Percentiles rank a stretch among this genome's conserved stretches.
These are phyloP conservation scores for Pseudogymnoascus sp. DNA, from an alignment of 2,329 filamentous ascomycete species.

Conservation along the genomic window DNA sequence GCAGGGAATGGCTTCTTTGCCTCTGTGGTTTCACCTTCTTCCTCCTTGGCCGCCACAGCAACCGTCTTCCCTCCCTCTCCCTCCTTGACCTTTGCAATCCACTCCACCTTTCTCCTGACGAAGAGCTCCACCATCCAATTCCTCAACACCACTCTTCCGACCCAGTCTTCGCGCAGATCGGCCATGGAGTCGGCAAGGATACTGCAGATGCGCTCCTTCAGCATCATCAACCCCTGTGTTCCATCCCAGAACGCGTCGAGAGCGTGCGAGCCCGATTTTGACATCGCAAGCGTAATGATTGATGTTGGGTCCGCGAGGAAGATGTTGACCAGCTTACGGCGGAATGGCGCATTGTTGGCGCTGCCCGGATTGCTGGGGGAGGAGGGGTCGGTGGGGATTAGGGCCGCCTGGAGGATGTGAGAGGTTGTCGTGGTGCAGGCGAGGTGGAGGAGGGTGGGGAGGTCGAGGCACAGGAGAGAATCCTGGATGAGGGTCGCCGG, in stretches of 20 bases:
- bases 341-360: constrained; percentile 48
- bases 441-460: constrained; percentile 51
- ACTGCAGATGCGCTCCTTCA: constrained; percentile 58
- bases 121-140: constrained; percentile 70
- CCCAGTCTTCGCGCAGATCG: constrained; percentile 52
- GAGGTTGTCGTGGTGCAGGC: constrained; percentile 44
- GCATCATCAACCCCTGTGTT: constrained; percentile 54
- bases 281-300: constrained; percentile 34
- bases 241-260: constrained; percentile 59
- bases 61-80: constrained; percentile 21
- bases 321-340: constrained; percentile 53
- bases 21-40: not conserved
- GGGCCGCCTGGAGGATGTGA: constrained; percentile 55
- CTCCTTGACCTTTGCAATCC: constrained; percentile 53
- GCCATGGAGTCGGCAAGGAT: constrained; percentile 52
- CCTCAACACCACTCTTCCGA: constrained; percentile 61
- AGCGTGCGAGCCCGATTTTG: constrained; percentile 56
- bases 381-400: constrained; percentile 44
- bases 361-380: constrained; percentile 24
- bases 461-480: constrained; percentile 52
- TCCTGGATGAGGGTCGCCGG: constrained; percentile 65
- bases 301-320: constrained; percentile 32
- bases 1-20: not conserved
- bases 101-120: constrained; percentile 53
- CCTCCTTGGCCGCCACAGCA: not conserved